phyloP scores from a whole-genome alignment of 2,329 filamentous ascomycete genomes.

The Trichoderma cornu-damae region DNA sequence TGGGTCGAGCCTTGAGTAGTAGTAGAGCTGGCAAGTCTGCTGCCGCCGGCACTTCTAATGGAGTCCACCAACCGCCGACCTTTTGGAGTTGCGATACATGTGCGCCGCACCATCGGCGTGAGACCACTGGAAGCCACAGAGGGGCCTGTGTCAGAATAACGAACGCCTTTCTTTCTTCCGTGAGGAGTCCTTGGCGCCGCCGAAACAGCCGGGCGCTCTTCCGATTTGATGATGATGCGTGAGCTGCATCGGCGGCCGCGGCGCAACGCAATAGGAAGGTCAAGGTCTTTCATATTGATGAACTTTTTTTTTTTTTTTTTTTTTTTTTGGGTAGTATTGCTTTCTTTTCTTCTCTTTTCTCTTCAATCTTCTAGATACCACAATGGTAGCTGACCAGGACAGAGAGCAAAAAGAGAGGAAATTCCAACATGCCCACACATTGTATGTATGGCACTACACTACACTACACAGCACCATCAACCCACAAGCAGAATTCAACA shows the following conservation, averaged over 20 bases:
- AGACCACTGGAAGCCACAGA: conserved; percentile 45
- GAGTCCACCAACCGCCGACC: conserved; percentile 46
- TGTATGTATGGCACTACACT: neutral
- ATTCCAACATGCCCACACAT: too few species aligned
- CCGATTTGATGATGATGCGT: conserved; percentile 27
- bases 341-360: neutral
- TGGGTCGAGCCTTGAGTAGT: neutral
- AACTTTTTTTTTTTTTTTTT: neutral
- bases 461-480: too few species aligned
- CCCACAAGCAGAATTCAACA: neutral
- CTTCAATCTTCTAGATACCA: neutral
- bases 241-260: conserved; percentile 45
- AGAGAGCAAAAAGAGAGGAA: too few species aligned
- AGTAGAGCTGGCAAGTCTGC: neutral
- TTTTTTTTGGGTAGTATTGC: neutral
- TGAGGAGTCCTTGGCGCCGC: conserved; percentile 29
- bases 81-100: conserved; percentile 39
- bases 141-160: conserved; percentile 55
- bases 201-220: conserved; percentile 16
- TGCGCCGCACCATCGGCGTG: conserved; percentile 53
- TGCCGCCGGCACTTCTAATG: conserved; percentile 23
- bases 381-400: neutral
- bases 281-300: conserved; percentile 34
- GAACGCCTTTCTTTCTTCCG: conserved; percentile 44
- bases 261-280: conserved; percentile 52